Conservation (phyloP, 352 stramenopile species). For the Pythium biforme region DNA sequence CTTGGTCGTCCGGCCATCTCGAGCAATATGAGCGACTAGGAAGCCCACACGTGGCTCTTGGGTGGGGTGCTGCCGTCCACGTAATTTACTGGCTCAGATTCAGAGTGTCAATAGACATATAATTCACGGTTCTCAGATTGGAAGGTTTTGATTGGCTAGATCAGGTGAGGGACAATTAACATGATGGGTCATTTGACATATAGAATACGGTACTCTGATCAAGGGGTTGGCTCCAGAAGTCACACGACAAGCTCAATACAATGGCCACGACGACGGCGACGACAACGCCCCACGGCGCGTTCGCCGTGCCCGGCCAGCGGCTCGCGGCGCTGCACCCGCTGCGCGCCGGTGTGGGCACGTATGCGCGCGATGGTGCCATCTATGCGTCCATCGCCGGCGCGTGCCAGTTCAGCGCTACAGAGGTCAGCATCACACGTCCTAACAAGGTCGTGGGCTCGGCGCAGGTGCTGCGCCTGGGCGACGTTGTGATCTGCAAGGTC, state of each 20-base stretch:
- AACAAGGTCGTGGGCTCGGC: conserved; percentile 59
- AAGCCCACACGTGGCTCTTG: too few species aligned
- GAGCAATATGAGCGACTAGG: too few species aligned
- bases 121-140: too few species aligned
- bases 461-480: conserved; percentile 67
- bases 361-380: conserved; percentile 59
- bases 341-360: conserved; percentile 46
- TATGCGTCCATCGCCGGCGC: conserved; percentile 66
- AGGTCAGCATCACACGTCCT: conserved; percentile 48
- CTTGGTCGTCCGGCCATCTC: neutral
- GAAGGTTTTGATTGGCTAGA: too few species aligned
- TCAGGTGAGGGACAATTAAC: too few species aligned
- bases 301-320: conserved; percentile 60
- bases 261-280: neutral
- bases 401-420: conserved; percentile 36
- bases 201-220: neutral
- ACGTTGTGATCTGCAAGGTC: conserved; percentile 65
- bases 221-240: conserved; percentile 4
- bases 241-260: neutral
- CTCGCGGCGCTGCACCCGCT: conserved; percentile 40
- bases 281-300: conserved; percentile 17
- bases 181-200: too few species aligned
- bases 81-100: too few species aligned
- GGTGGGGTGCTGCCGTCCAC: too few species aligned
- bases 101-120: too few species aligned